phyloP scores from a whole-genome alignment of 495 filamentous ascomycete genomes.

The Collariella sp. region DNA sequence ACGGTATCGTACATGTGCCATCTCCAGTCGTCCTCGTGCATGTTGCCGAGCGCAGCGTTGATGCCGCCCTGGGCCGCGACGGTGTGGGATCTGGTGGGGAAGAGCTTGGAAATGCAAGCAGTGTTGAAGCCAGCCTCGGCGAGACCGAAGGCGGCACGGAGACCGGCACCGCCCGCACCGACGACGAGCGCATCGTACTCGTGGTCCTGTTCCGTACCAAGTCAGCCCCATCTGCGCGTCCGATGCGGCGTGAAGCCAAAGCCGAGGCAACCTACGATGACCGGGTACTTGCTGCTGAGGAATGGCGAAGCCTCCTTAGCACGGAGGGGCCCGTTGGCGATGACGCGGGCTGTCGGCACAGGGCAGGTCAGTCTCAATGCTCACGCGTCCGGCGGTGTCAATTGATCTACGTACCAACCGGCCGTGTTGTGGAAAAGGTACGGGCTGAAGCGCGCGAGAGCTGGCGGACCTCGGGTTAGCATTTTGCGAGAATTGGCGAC shows the following conservation, averaged over 20 bases:
- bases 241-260: neutral
- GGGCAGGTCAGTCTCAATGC: constrained; percentile 6
- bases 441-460: constrained; percentile 48
- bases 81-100: constrained; percentile 91
- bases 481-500: neutral
- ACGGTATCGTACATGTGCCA: constrained; percentile 99
- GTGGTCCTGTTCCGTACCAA: constrained; percentile 36
- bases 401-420: constrained; percentile 53
- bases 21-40: constrained; percentile 87
- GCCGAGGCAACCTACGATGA: constrained; percentile 60
- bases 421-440: constrained; percentile 76
- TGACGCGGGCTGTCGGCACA: constrained; percentile 50
- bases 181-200: constrained; percentile 80
- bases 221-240: constrained; percentile 21
- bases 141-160: constrained; percentile 91
- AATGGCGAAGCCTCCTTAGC: constrained; percentile 85
- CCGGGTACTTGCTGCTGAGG: constrained; percentile 77
- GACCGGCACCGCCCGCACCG: constrained; percentile 86
- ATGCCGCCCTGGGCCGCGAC: constrained; percentile 92
- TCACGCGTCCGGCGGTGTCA: neutral
- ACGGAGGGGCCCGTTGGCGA: constrained; percentile 72
- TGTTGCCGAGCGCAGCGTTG: constrained; percentile 92
- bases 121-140: constrained; percentile 98
- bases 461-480: constrained; percentile 28
- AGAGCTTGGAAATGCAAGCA: constrained; percentile 95